Base-by-base conservation (phyloP, 2,329 filamentous ascomycete species). In the Cladorrhinum sp. region DNA sequence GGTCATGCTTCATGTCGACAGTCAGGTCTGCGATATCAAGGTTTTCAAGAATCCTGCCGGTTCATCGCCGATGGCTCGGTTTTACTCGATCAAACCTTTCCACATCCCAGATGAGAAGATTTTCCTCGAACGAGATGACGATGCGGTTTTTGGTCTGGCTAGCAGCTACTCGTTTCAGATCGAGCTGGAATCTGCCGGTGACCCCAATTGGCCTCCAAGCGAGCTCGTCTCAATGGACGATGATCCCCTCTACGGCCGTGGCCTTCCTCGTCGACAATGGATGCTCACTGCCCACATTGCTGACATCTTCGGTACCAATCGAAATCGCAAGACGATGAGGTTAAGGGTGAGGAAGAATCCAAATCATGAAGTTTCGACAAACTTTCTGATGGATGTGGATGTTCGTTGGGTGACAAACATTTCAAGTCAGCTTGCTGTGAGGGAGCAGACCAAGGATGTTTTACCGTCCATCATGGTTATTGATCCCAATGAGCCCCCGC, bases 61-160 rank as follows among this genome's bases (percentile, higher is more conserved):
- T 26, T 75, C 76, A 55, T 75, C 78, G 50, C 64, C 63, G 28
- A 76, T 82, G 60, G 78, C 80, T 12, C 77, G 79, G 52, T 73
- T 85, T 24, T 77, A 64, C 67, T 83, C 52, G 74, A 76, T 28
- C 71, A 73, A 21, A n/a, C 80, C 83, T 1, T 85, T 86, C 62
- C 75, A 76, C 39, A 74, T 86, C 12, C 80, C 82, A 2, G 75
- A 80, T 33, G 79, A 82, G 24, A 82, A 79, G 63, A 78, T 86
- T 39, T 75, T 76, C 26, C 71, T 85, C 56, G 76, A 81, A 64
- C 74, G 79, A 49, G 74, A 75, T 54, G 79, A 82, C 53, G 77
- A 80, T 23, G 71, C 73, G 30, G 73, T 75, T 4, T 80, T 81
- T 65, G 78, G 77, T 62, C 71, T 84, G 42, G 80, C 78, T 28